Evolutionary conservation across 1,284 basidiomycete species (phyloP).

Genomic region (Puccinia brachypodii): DNA sequence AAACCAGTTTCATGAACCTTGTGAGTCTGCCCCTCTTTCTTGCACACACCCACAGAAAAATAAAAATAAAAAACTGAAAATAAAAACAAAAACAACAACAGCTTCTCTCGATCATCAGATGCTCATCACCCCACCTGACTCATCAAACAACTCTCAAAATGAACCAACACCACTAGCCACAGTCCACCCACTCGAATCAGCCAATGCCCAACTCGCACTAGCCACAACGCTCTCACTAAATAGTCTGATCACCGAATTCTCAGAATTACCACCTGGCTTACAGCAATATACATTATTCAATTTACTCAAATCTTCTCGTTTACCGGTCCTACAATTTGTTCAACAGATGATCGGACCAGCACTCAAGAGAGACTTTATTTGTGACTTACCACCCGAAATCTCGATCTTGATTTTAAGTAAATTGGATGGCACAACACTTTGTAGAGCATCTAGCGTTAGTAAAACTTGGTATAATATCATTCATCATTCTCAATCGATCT

Average conservation of each 20-base stretch:
- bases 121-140: neutral
- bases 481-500: conserved; percentile 77
- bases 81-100: neutral
- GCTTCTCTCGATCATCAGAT: conserved; percentile 8
- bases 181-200: conserved; percentile 60
- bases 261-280: conserved; percentile 67
- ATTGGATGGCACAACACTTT: conserved; percentile 72
- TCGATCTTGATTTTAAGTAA: conserved; percentile 75
- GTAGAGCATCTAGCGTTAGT: conserved; percentile 75
- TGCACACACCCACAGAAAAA: no score
- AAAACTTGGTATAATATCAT: conserved; percentile 77
- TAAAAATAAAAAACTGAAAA: no score
- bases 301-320: conserved; percentile 75
- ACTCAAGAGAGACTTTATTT: conserved; percentile 80
- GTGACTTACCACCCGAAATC: conserved; percentile 77
- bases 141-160: neutral
- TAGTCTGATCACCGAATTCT: conserved; percentile 71
- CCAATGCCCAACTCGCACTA: conserved; percentile 31
- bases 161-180: neutral
- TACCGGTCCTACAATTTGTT: conserved; percentile 75
- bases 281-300: conserved; percentile 83
- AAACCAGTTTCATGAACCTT: neutral
- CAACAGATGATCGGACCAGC: conserved; percentile 80
- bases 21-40: neutral
- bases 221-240: conserved; percentile 73